Evolutionary conservation across 2,329 filamentous ascomycete species (phyloP), one percentile per base, ranked within the genome.

Genomic region (Fusarium phyllophilum): DNA sequence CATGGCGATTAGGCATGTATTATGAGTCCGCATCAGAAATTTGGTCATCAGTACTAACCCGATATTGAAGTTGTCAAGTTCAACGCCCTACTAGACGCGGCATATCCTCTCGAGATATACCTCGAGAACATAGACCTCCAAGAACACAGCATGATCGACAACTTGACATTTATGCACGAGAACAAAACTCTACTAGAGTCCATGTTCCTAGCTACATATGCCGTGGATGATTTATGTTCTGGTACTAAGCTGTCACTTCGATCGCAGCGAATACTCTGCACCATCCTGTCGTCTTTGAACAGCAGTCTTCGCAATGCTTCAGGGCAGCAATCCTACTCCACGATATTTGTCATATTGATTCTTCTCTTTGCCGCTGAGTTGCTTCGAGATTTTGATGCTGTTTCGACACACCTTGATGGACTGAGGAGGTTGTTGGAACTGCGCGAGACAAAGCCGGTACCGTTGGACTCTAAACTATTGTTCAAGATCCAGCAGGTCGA

Each of bases 401-500:
- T 67, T 4, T 8, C 20, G 4, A 26, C 7, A 1, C 65, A 67
- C 1, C 29, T 67, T 1, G 33, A 46, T 3, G 65, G 65, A 1
- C 5, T 67, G 0, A 22, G 22, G 15, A 41, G 13, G 2, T 18
- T 67, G 1, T 11, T 60, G 29, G 39, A 52, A 26, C 4, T 58
- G 6, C 41, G 33, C 1, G 41, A 48, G 22, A 58, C n/a, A 0
- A 48, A 41, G 3, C 29, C 31, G 0, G 33, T 36, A 13, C 22
- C 29, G 4, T 8, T 45, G 20, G 65, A 67, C 10, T 41, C 44
- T 5, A 66, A 67, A 18, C 29, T 67, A 5, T 5, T 67, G 1
- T 67, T 61, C 2, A 67, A 67, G 34, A 61, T 67, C 6, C 65
- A 67, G 12, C 65, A 67, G 29, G 22, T 67, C 8, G 65, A 67